These are phyloP conservation scores for Monilinia laxa DNA, from an alignment of 2,329 filamentous ascomycete species.

Conservation along the genomic window DNA sequence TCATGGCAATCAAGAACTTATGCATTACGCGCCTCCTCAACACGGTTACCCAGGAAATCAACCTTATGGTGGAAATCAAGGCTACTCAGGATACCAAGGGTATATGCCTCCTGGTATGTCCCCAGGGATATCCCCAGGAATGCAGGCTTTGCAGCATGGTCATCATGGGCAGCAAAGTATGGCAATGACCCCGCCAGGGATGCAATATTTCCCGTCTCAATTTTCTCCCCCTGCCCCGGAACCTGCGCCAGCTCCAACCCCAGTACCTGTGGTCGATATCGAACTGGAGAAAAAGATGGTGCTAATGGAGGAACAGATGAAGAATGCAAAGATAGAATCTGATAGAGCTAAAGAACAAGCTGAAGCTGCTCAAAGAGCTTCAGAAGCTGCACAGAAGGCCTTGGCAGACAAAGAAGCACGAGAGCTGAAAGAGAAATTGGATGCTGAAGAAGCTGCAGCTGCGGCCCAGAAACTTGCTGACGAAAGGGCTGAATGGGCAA, in stretches of 20 bases:
- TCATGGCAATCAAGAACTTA: slow-evolving; percentile 37
- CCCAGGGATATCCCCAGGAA: slow-evolving; percentile 8
- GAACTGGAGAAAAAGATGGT: slow-evolving; percentile 54
- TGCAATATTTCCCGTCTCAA: slow-evolving; percentile 33
- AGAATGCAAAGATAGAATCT: slow-evolving; percentile 43
- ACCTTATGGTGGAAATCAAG: slow-evolving; percentile 20
- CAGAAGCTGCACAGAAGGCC: slow-evolving; percentile 44
- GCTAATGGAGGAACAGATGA: slow-evolving; percentile 60
- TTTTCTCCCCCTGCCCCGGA: slow-evolving; percentile 34
- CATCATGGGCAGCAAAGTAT: slow-evolving; percentile 18
- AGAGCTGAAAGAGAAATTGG: slow-evolving; percentile 37
- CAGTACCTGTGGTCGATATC: slow-evolving; percentile 27
- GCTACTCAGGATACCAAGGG: slow-evolving; percentile 33
- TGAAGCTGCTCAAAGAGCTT: slow-evolving; percentile 34
- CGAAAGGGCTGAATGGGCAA: slow-evolving; percentile 46
- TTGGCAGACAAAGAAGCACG: slow-evolving; percentile 45
- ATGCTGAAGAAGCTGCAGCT: slow-evolving; percentile 41
- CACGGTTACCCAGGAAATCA: slow-evolving; percentile 18
- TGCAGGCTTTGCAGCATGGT: slow-evolving; percentile 17
- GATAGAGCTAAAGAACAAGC: slow-evolving; percentile 42
- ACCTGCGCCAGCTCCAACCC: slow-evolving; percentile 25
- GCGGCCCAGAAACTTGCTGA: slow-evolving; percentile 47
- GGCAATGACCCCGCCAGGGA: slow-evolving; percentile 21
- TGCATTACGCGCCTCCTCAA: slow-evolving; percentile 39
- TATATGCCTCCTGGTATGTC: slow-evolving; percentile 30